Percentiles rank a stretch among this genome's conserved stretches.
Conservation (phyloP, 441 rosid genomes). For the Populus hybrid region DNA sequence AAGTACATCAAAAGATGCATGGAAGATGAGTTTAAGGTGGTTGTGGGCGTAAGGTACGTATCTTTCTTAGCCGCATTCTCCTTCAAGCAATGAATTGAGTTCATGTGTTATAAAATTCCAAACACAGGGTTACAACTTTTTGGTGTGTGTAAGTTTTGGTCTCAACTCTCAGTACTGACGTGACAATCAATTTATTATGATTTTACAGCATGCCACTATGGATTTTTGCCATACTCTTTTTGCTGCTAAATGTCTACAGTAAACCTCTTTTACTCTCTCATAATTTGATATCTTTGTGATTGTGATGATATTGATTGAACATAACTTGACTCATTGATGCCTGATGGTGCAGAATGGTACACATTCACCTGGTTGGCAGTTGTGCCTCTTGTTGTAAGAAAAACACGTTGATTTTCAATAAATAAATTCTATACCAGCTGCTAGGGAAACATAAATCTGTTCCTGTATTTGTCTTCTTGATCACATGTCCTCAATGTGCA, state of each 20-base stretch:
- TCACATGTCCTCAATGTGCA: constrained; percentile 12
- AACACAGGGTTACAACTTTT: neutral
- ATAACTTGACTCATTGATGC: neutral
- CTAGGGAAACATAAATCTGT: no score
- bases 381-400: constrained; percentile 42
- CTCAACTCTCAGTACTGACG: neutral
- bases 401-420: neutral
- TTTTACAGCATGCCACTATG: constrained; percentile 52
- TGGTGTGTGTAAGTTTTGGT: neutral
- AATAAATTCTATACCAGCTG: neutral
- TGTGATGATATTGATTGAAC: neutral
- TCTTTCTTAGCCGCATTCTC: neutral
- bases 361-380: constrained; percentile 43
- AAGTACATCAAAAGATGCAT: constrained; percentile 61
- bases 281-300: no score
- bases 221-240: constrained; percentile 42
- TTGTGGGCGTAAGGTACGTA: constrained; percentile 56
- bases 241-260: constrained; percentile 57
- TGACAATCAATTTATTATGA: neutral
- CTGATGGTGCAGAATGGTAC: constrained; percentile 43
- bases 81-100: neutral
- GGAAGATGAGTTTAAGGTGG: constrained; percentile 74
- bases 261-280: constrained; percentile 5
- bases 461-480: neutral
- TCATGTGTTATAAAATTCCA: no score